Base-by-base conservation (phyloP, 176 grass and related monocot species). In the Luzula sylvatica region DNA sequence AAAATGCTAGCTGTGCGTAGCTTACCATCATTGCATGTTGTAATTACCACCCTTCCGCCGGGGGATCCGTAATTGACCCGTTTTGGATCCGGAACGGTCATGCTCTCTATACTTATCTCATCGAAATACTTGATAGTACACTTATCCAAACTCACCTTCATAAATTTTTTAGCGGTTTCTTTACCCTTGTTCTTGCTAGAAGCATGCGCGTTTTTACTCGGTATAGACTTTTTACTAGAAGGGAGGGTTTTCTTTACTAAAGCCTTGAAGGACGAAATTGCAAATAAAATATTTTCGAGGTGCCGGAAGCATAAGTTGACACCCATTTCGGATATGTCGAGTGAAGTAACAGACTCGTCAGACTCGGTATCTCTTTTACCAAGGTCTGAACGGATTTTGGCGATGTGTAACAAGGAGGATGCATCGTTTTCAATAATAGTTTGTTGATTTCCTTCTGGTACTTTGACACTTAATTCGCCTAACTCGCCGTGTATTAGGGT, bases 51-150 rank as follows among this genome's bases (percentile, higher is more conserved):
- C 44, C 70, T 70, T 38, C 90, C 90, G 61, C 90, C 90, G 58
- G 88, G 90, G 64, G 84, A 79, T 70, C 90, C 90, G 64, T 81
- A 95, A 56, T 88, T 95, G 50, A 86, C 80, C 72, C 80, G 90
- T 61, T 95, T 95, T 38, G 90, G 80, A 69, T 95, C 90, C 48
- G 61, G 66, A 66, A 95, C 60, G 35, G 53, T 73, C 84, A 95
- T 88, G 71, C 85, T 77, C 78, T 85, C 73, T 58, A 95, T 66
- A 47, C 53, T 68, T 50, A 84, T 78, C 20, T 88, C 74, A 72
- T 80, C 84, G 58, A 59, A 62, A 82, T 88, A 95, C 24, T 76
- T 59, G 49, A 95, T 24, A 51, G 61, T 81, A 65, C 52, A 95
- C 28, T 59, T 54, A 20, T 78, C 77, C 60, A 95, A 70, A 67